Base-by-base conservation (phyloP, 2,329 filamentous ascomycete species). In the Neospermospora avenae region DNA sequence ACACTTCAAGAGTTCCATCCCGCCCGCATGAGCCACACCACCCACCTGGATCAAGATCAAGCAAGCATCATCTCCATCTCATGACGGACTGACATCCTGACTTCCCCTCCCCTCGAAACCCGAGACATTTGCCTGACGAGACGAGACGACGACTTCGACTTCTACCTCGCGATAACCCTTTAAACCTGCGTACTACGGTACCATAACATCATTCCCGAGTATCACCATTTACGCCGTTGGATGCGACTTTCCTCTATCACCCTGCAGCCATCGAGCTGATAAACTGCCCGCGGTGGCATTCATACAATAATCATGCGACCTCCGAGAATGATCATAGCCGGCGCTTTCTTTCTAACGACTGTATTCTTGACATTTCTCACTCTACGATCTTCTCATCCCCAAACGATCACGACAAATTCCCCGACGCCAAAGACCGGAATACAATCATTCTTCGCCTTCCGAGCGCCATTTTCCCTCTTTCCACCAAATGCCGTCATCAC, bases 401-500 rank as follows among this genome's bases (percentile, higher is more conserved):
- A 66, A 8, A 62, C 59, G 10, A 64, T 66, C 24, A 61, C 65
- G 22, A 62, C 61, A 41, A 56, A 64, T 2, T 57, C 66, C 13
- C 39, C 62, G 14, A 34, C 58, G 7, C 57, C 59, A 10, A 67
- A 63, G 25, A 77, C 80, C 35, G 76, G 81, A 58, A 73, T 87
- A 51, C 77, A 77, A 59, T 79, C 82, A 41, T 77, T 90, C 65
- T 85, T 90, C 75, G 87, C 87, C 65, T 89, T 90, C 74, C 86
- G 85, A 61, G 81, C 86, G 4, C 88, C 93, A 0, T 90, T 93
- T 65, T 92, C 91, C 20, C 85, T 99, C 22, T 99, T 99, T 73
- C 93, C 93, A 4, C 93, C 93, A 3, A 96, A 95, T 65, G 95
- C 95, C 51, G 90, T 96, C 70, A 97, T 99, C 73, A 96, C 91